phyloP scores from a whole-genome alignment of 2,329 filamentous ascomycete species.

The Aspergillus clavatus region DNA sequence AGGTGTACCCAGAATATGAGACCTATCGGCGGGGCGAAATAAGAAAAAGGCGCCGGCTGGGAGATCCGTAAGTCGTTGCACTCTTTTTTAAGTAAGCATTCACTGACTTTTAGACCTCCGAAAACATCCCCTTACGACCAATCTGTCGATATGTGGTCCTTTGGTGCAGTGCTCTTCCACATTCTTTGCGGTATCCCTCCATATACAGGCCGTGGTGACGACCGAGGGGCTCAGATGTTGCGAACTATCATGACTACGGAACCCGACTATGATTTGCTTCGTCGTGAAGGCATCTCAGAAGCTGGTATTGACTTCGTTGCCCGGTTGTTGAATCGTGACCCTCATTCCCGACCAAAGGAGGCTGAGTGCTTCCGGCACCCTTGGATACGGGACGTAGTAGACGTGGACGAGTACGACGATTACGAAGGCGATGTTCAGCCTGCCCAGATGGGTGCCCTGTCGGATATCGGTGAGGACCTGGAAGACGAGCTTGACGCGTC shows the following conservation, averaged over 20 bases:
- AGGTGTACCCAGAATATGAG: slow-evolving; percentile 82
- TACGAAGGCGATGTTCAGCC: slow-evolving; percentile 49
- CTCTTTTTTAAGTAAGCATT: background rate
- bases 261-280: slow-evolving; percentile 63
- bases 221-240: slow-evolving; percentile 73
- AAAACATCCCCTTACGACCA: slow-evolving; percentile 71
- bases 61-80: slow-evolving; percentile 37
- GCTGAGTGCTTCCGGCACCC: slow-evolving; percentile 63
- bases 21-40: slow-evolving; percentile 58
- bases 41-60: slow-evolving; percentile 58
- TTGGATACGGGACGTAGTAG: slow-evolving; percentile 62
- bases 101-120: slow-evolving; percentile 36
- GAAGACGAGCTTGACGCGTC: slow-evolving; percentile 51
- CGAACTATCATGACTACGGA: slow-evolving; percentile 73
- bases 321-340: slow-evolving; percentile 76
- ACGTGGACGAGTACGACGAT: slow-evolving; percentile 60
- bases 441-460: slow-evolving; percentile 36
- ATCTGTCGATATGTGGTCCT: slow-evolving; percentile 93
- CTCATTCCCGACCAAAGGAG: slow-evolving; percentile 70
- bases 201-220: slow-evolving; percentile 71
- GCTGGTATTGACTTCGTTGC: slow-evolving; percentile 68
- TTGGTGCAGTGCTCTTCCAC: slow-evolving; percentile 87
- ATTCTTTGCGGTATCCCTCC: slow-evolving; percentile 74
- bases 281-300: slow-evolving; percentile 55
- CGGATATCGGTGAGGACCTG: slow-evolving; percentile 34